phyloP scores from a whole-genome alignment of 805 yeast genomes.

The Sugiyamaella qingdaonensis region DNA sequence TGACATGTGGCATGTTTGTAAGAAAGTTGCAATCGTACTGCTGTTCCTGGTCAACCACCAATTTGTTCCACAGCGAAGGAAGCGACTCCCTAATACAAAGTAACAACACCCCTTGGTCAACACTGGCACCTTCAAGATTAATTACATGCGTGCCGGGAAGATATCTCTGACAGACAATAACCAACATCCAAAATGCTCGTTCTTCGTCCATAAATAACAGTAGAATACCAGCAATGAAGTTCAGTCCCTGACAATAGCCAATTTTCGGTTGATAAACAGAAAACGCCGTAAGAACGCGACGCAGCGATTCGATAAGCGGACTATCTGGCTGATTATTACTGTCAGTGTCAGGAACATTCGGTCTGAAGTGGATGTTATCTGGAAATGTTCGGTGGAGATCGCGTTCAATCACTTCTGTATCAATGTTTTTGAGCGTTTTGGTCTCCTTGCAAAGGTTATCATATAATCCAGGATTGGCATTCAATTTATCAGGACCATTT shows the following conservation, averaged over 20 bases:
- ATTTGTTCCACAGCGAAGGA: conserved; percentile 71
- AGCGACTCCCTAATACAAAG: conserved; percentile 77
- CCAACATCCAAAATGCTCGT: conserved; percentile 91
- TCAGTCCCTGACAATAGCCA: conserved; percentile 94
- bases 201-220: conserved; percentile 87
- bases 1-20: conserved; percentile 78
- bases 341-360: conserved; percentile 17
- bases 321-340: conserved; percentile 44
- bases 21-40: conserved; percentile 46
- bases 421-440: conserved; percentile 51
- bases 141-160: conserved; percentile 90
- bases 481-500: conserved; percentile 70
- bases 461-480: conserved; percentile 69
- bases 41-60: conserved; percentile 40
- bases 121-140: conserved; percentile 86
- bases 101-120: conserved; percentile 93
- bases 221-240: conserved; percentile 84
- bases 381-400: conserved; percentile 94
- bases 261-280: conserved; percentile 81
- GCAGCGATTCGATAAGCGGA: conserved; percentile 60
- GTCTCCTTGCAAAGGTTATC: conserved; percentile 62
- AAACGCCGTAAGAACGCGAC: conserved; percentile 80
- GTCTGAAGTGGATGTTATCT: conserved; percentile 77
- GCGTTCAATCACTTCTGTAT: conserved; percentile 89
- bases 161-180: conserved; percentile 76